phyloP scores from a whole-genome alignment of 495 filamentous ascomycete genomes.

The Lasiosphaeria hispida region DNA sequence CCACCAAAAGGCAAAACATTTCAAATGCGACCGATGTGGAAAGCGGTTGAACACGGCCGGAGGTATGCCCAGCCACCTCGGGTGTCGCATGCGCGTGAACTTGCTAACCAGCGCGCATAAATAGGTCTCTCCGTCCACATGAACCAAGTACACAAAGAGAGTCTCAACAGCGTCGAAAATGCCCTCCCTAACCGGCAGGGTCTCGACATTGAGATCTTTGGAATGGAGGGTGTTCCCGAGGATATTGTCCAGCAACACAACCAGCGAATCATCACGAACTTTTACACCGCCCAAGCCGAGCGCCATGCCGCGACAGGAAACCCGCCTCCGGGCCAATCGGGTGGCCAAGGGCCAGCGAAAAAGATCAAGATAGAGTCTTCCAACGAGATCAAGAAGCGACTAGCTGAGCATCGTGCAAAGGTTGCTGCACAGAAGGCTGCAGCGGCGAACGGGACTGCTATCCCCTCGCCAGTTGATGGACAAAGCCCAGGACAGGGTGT shows the following conservation, averaged over 20 bases:
- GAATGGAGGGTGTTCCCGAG: slow-evolving; percentile 94
- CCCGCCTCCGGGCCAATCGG: slow-evolving; percentile 58
- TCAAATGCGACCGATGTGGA: slow-evolving; percentile 89
- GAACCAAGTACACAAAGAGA: slow-evolving; percentile 98
- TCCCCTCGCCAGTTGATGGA: slow-evolving; percentile 49
- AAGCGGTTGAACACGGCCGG: slow-evolving; percentile 91
- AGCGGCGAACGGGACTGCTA: slow-evolving; percentile 38
- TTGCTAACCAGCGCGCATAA: slow-evolving; percentile 24
- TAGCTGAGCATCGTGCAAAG: slow-evolving; percentile 77
- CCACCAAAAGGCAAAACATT: slow-evolving; percentile 98
- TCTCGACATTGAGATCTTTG: slow-evolving; percentile 92
- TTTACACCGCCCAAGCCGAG: slow-evolving; percentile 80
- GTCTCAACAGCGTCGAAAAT: slow-evolving; percentile 80
- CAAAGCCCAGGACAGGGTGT: slow-evolving; percentile 56
- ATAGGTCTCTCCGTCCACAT: slow-evolving; percentile 90
- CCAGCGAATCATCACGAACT: slow-evolving; percentile 77
- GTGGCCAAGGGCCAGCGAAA: slow-evolving; percentile 59
- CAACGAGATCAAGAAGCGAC: slow-evolving; percentile 75
- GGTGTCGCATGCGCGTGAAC: neutral
- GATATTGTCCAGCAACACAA: slow-evolving; percentile 79
- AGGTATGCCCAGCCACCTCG: slow-evolving; percentile 54
- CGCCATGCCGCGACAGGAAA: slow-evolving; percentile 81
- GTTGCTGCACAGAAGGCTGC: slow-evolving; percentile 56
- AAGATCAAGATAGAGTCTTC: slow-evolving; percentile 75
- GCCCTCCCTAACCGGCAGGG: slow-evolving; percentile 78